Evolutionary conservation across 163 green algal species (phyloP), one percentile per base, ranked within the genome.

Genomic region (Prototheca wickerhamii): DNA sequence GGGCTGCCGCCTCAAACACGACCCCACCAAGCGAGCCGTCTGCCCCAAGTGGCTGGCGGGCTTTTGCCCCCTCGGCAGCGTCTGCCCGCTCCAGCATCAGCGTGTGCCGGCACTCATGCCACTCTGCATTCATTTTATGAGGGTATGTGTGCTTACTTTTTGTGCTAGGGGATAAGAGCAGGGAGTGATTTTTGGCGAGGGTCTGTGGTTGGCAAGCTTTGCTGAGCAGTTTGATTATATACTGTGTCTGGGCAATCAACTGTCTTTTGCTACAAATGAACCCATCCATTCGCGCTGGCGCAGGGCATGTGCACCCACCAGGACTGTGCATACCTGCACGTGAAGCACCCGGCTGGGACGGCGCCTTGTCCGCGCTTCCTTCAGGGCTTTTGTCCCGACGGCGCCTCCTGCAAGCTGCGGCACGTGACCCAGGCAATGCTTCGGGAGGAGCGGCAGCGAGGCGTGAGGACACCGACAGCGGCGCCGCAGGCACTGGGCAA

Each of bases 301-400:
- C 71, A 88, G 81, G 84, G 84, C 17, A 25, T 70, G 4, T 90
- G 84, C 74, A 85, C 67, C 60, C 78, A 77, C 58, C 58, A 54
- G 2, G 53, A 69, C 35, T 90, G 84, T 75, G 77, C 83, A 7
- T 90, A 89, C 70, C 61, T 87, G 23, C 84, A 90, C 46, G 68
- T 85, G 4, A 80, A 81, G 28, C 71, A 87, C 50, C 59, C 68
- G 3, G 55, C 79, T 7, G 52, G 55, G 7, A 76, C 82, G 1
- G 77, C 76, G 15, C 33, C 76, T 2, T 90, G 84, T 63, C 51
- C 65, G 21, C 68, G 67, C 6, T 90, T 88, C 70, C 68, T 86
- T 51, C 37, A 44, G 2, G 83, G 83, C 35, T 73, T 80, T 44
- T 90, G 83, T 63, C 69, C 82, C n/a, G 58, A 56, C 23, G 83